Base-by-base conservation (phyloP, 2,329 filamentous ascomycete species). In the Lecanosticta acicola region DNA sequence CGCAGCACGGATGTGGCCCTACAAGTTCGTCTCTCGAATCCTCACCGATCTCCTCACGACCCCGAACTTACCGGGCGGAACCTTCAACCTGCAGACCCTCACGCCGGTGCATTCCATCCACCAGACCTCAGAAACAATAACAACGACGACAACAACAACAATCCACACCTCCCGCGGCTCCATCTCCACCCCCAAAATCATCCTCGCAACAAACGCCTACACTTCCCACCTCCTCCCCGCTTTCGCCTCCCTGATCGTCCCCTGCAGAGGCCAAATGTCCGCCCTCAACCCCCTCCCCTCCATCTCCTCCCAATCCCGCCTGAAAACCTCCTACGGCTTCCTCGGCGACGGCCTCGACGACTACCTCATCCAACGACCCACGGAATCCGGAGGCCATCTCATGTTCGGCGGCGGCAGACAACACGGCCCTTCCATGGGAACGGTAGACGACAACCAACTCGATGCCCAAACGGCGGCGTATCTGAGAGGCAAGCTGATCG, bases 121-220 rank as follows among this genome's bases (percentile, higher is more conserved):
- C 2, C 63, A 57, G 19, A 46, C 53, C 29, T 39, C 42, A 1
- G 48, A 52, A 9, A 20, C 18, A 14, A 13, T n/a, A n/a, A n/a
- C n/a, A n/a, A n/a, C n/a, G n/a, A n/a, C n/a, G 11, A 9, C 21
- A 14, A 4, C 24, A 26, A 42, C 14, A 9, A 38, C 44, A 10
- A 43, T 61, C 2, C 90, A 85, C 80, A 71, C 73, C 0, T 69
- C 88, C 0, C 79, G 87, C 17, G 89, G 88, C n/a, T 70, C 67
- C 34, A 75, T 94, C 45, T 63, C 63, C 0, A 74, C 87, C 1
- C 68, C 71, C 10, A 74, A 78, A 26, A 78, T 94, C 16, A 74
- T 95, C 14, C 75, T 94, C 13, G 84, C 87, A 3, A 91, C 85
- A 1, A 95, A 95, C 61, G 90, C 74, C 3, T 94, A 94, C 65